Percentiles rank a stretch among this genome's conserved stretches.
Conservation (phyloP, 306 rosid species). For the Echinosophora koreensis region DNA sequence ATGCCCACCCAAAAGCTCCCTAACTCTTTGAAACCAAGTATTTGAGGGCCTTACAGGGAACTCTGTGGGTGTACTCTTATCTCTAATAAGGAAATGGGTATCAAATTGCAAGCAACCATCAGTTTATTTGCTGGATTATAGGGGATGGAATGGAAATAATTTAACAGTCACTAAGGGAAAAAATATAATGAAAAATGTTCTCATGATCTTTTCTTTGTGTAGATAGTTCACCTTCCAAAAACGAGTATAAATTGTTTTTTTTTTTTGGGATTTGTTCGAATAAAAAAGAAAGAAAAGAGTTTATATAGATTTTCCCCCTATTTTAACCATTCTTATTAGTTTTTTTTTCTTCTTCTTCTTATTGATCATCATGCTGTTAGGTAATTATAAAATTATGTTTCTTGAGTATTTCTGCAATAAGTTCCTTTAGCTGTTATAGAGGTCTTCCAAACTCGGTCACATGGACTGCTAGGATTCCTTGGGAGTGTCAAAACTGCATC, state of each 20-base stretch:
- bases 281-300: conserved; percentile 3
- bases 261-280: conserved; percentile 7
- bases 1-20: conserved; percentile 59
- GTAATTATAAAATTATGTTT: conserved; percentile 4
- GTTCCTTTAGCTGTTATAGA: not conserved
- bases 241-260: conserved; percentile 3
- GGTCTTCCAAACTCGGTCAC: conserved; percentile 31
- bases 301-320: not conserved
- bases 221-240: not conserved
- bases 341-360: not conserved
- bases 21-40: too few species aligned
- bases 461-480: conserved; percentile 1
- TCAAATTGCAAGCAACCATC: not conserved
- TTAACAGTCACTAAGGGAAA: not conserved
- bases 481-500: conserved; percentile 8
- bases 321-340: not conserved
- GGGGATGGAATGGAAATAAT: not conserved
- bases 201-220: conserved; percentile 33
- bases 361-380: conserved; percentile 3
- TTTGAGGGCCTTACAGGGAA: not conserved
- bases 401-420: not conserved
- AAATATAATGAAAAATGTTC: not conserved
- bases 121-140: conserved; percentile 14
- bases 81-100: conserved; percentile 2
- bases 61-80: not conserved